Percentiles rank a stretch among this genome's conserved stretches.
These are phyloP conservation scores for Syzygium aqueum DNA, from an alignment of 345 rosid genomes.

Conservation along the genomic window DNA sequence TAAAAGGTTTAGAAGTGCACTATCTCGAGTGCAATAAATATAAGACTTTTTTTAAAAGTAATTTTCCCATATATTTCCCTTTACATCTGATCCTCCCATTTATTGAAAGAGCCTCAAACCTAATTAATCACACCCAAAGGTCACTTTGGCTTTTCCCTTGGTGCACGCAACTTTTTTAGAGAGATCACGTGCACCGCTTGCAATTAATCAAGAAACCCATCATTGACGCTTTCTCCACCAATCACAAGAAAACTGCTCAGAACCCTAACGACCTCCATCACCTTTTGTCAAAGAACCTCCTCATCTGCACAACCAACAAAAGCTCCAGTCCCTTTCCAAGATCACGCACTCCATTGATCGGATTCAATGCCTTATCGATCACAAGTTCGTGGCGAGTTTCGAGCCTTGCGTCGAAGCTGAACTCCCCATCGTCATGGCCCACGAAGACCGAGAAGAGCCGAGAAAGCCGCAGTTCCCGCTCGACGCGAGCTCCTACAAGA, in stretches of 20 bases:
- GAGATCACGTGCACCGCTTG: slow-evolving; percentile 28
- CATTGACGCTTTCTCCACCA: neutral
- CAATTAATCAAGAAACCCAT: neutral
- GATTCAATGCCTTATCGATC: too few relatives aligned
- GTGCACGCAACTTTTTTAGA: neutral
- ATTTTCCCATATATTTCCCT: neutral
- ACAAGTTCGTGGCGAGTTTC: neutral
- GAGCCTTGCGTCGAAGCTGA: neutral
- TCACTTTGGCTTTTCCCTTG: neutral
- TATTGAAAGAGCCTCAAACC: neutral
- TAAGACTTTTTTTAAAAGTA: too few relatives aligned
- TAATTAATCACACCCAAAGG: neutral
- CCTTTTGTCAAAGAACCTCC: neutral
- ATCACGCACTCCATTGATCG: neutral
- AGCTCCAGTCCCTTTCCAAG: neutral
- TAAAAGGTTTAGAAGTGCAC: too few relatives aligned
- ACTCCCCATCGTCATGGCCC: neutral
- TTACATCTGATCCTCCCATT: neutral
- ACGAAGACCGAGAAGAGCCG: slow-evolving; percentile 5
- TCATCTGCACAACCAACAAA: neutral
- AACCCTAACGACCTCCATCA: neutral
- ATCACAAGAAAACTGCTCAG: slow-evolving; percentile 26
- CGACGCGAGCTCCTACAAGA: slow-evolving; percentile 47
- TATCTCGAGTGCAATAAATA: too few relatives aligned
- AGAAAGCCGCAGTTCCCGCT: slow-evolving; percentile 48